Evolutionary conservation across 805 yeast genomes (phyloP), one percentile per base, ranked within the genome.

Genomic region (Spathaspora arborariae): DNA sequence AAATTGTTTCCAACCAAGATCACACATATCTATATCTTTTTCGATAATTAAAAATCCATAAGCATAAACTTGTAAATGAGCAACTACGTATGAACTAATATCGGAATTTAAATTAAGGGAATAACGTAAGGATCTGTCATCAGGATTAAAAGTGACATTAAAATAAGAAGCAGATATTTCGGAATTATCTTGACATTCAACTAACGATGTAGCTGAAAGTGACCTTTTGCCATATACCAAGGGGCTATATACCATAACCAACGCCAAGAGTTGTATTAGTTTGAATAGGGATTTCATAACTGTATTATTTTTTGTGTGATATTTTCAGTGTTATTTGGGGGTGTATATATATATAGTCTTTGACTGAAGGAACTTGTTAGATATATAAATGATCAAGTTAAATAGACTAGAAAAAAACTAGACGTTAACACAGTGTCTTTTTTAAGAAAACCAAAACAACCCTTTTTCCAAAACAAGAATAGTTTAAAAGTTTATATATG

Each of bases 111-210:
- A 74, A 49, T 84, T 83, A 38, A 90, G 70, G 45, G 82, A 79
- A 62, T 89, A 90, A 47, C 73, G 76, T 50, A 91, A 65, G 4
- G 91, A 76, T 20, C 80, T 63, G 55, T 80, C 80, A 49, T 81
- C 85, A 4, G 96, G 96, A 57, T 84, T 74, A 62, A 88, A 88
- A 1, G 75, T 71, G 36, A 91, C 95, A 55, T 84, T 78, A 60
- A 91, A 88, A 53, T 77, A 78, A 16, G 82, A 70, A 2, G 96
- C 92, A 2, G 87, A 75, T 48, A 91, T 68, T 55, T 80, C 81
- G 3, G 92, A 84, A 59, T 79, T 70, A 49, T 82, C 86, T 87
- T 84, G 84, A 68, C 97, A 91, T 8, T 95, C 81, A 41, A 90
- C 96, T 52, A 91, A 74, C 3, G 97, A 87, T 13, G 85, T 71